phyloP scores from a whole-genome alignment of 2,329 filamentous ascomycete genomes.

The Fusarium sp. region DNA sequence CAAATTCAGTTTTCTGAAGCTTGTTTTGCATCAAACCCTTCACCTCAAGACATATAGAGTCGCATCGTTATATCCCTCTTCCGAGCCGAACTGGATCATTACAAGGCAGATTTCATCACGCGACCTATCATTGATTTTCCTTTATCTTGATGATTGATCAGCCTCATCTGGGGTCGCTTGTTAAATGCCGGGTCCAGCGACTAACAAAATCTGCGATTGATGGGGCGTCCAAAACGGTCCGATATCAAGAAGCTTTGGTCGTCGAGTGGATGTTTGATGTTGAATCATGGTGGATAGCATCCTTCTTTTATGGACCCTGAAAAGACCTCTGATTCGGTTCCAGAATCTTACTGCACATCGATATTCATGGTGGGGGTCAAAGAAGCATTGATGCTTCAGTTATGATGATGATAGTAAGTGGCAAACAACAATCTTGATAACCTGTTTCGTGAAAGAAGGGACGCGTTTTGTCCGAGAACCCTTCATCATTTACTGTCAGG shows the following conservation, averaged over 20 bases:
- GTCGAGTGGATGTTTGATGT: constrained; percentile 26
- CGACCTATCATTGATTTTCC: neutral
- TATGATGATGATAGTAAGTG: neutral
- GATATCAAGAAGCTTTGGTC: constrained; percentile 24
- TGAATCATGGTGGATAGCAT: constrained; percentile 24
- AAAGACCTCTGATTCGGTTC: constrained; percentile 12
- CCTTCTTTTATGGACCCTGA: constrained; percentile 16
- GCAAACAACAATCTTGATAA: neutral
- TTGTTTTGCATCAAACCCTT: constrained; percentile 17
- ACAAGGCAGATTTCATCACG: neutral
- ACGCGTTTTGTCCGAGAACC: neutral
- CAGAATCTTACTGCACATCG: neutral
- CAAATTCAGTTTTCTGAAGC: constrained; percentile 15
- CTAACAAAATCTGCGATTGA: constrained; percentile 19
- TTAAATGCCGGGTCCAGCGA: constrained; percentile 11
- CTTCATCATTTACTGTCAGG: neutral
- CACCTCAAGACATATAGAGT: neutral
- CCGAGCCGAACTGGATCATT: neutral
- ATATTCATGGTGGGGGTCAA: neutral
- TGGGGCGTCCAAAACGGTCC: constrained; percentile 32
- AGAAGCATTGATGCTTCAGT: neutral
- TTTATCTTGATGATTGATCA: neutral
- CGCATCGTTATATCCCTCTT: neutral
- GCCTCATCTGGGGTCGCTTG: constrained; percentile 14
- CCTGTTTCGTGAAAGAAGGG: constrained; percentile 1